phyloP scores from a whole-genome alignment of 2,329 filamentous ascomycete species.

The Alternaria brassicae region DNA sequence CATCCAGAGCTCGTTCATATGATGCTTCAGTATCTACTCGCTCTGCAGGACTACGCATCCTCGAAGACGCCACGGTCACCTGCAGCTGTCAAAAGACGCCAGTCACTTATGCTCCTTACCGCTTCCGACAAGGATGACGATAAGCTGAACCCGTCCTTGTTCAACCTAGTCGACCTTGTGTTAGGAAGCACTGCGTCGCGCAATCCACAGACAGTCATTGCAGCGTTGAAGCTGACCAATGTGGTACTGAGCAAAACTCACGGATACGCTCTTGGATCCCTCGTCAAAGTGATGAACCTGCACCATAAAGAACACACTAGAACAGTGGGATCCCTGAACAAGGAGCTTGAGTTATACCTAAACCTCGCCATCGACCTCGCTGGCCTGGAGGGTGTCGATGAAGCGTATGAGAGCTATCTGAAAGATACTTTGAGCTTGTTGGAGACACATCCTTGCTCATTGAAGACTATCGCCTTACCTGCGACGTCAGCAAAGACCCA shows the following conservation, averaged over 20 bases:
- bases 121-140: conserved; percentile 79
- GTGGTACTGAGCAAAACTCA: conserved; percentile 88
- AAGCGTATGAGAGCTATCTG: conserved; percentile 73
- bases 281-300: conserved; percentile 72
- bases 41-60: conserved; percentile 68
- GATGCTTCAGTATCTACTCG: conserved; percentile 89
- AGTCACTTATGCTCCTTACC: conserved; percentile 85
- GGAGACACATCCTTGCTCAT: conserved; percentile 76
- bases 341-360: conserved; percentile 76
- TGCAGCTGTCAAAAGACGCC: conserved; percentile 78
- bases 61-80: conserved; percentile 52
- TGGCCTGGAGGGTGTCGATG: conserved; percentile 73
- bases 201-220: conserved; percentile 87
- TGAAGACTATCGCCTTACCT: conserved; percentile 70
- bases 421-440: conserved; percentile 73
- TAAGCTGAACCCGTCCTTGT: conserved; percentile 80
- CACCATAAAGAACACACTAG: conserved; percentile 63
- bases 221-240: conserved; percentile 86
- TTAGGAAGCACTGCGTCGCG: conserved; percentile 82
- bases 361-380: conserved; percentile 72
- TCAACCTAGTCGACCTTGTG: conserved; percentile 91
- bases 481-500: conserved; percentile 63
- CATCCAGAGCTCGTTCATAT: conserved; percentile 94
- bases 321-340: conserved; percentile 76
- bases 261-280: conserved; percentile 78